Evolutionary conservation across 1,139 yeast species (phyloP).

Genomic region (Geotrichum phurueaensis): DNA sequence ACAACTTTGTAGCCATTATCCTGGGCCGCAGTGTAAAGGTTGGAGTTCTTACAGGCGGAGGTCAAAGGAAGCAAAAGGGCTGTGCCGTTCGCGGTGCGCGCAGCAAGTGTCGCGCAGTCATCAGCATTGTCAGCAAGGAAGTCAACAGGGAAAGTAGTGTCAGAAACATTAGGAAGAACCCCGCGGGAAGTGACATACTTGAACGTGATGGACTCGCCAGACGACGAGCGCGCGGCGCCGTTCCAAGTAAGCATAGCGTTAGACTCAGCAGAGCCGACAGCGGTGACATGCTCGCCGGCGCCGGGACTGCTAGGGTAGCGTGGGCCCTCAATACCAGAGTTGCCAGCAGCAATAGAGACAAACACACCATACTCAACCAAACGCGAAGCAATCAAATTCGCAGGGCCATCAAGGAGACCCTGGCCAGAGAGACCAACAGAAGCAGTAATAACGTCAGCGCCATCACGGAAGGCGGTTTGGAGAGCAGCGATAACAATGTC

Average conservation of each 20-base stretch:
- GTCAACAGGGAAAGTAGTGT: background rate
- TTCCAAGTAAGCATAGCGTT: conserved; percentile 10
- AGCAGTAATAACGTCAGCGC: conserved; percentile 21
- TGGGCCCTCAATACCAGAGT: conserved; percentile 13
- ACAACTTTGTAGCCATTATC: conserved; percentile 11
- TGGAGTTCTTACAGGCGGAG: conserved; percentile 1
- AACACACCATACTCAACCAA: conserved; percentile 13
- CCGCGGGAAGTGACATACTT: conserved; percentile 12
- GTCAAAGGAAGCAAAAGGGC: conserved; percentile 2
- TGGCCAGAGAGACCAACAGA: conserved; percentile 17
- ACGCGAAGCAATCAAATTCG: conserved; percentile 5
- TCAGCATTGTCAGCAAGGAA: background rate
- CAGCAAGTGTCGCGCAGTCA: background rate
- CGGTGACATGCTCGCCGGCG: conserved; percentile 1
- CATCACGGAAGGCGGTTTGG: conserved; percentile 20
- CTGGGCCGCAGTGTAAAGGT: background rate
- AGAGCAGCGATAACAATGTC: conserved; percentile 22
- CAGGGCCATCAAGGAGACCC: conserved; percentile 5
- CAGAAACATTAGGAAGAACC: background rate
- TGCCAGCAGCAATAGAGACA: conserved; percentile 16
- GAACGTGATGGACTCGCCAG: conserved; percentile 1
- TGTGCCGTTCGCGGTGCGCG: background rate
- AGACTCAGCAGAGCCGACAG: conserved; percentile 14
- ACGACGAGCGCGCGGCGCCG: conserved; percentile 6
- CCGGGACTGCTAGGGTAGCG: conserved; percentile 7